Evolutionary conservation across 148 eudicot species (phyloP).

Genomic region (Fallopia convolvulus): DNA sequence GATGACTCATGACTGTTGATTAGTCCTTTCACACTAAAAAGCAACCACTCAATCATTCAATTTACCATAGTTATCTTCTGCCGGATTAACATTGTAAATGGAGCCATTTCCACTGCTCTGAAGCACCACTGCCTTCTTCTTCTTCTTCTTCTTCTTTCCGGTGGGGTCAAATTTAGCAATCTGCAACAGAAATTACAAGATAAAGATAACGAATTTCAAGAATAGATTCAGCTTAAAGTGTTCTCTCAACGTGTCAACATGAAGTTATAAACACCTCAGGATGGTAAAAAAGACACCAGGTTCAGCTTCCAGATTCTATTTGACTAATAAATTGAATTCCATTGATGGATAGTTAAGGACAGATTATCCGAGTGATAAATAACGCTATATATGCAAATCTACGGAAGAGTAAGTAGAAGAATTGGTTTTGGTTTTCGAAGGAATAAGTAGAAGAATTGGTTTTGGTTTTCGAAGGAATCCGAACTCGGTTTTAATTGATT

Average conservation of each 20-base stretch:
- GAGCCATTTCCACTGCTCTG: slow-evolving; percentile 15
- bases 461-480: not conserved
- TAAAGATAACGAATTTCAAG: not conserved
- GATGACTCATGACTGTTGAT: not conserved
- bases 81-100: slow-evolving; percentile 12
- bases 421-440: not conserved
- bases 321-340: not conserved
- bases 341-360: not conserved
- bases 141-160: slow-evolving; percentile 49
- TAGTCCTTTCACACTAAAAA: not conserved
- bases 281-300: not conserved
- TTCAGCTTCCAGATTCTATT: not conserved
- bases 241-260: not conserved
- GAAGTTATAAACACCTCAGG: not conserved
- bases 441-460: not conserved
- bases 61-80: not conserved
- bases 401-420: not conserved
- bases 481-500: not conserved
- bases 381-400: not conserved
- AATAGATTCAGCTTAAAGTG: not conserved
- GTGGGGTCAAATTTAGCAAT: slow-evolving; percentile 37
- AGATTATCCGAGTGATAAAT: not conserved
- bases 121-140: slow-evolving; percentile 24
- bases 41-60: slow-evolving; percentile 5
- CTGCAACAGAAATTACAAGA: slow-evolving; percentile 20